A percentile compares a stretch with the other conserved stretches of the same genome.
Evolutionary conservation across 768 basidiomycete species (phyloP).

Genomic region (Boletus vermiculosoides): DNA sequence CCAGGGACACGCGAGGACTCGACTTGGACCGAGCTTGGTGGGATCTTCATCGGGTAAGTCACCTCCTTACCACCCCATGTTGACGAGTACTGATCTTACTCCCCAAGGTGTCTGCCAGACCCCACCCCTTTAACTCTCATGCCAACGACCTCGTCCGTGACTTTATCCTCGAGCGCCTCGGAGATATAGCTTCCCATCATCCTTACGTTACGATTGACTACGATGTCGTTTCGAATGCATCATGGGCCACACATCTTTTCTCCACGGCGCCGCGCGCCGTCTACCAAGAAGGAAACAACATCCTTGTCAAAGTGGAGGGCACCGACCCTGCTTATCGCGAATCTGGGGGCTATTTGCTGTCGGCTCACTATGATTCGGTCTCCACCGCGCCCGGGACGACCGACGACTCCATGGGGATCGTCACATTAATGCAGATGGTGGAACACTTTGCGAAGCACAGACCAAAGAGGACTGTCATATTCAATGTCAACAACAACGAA

Average conservation of each 20-base stretch:
- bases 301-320: conserved; percentile 64
- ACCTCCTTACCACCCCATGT: neutral
- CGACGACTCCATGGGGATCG: conserved; percentile 76
- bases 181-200: conserved; percentile 42
- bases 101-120: conserved; percentile 58
- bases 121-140: conserved; percentile 78
- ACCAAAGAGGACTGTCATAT: conserved; percentile 62
- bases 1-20: conserved; percentile 43
- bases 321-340: conserved; percentile 35
- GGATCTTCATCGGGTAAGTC: conserved; percentile 54
- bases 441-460: conserved; percentile 50
- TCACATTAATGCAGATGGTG: conserved; percentile 63
- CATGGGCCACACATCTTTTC: conserved; percentile 36
- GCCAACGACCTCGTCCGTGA: conserved; percentile 66
- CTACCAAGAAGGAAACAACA: conserved; percentile 70
- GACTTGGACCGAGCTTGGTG: conserved; percentile 53
- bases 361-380: conserved; percentile 82
- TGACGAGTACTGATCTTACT: neutral
- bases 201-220: conserved; percentile 50
- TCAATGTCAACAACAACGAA: conserved; percentile 87
- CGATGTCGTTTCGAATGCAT: conserved; percentile 50
- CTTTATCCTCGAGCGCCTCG: conserved; percentile 57
- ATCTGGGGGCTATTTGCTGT: conserved; percentile 60
- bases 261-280: conserved; percentile 22
- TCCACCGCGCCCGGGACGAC: conserved; percentile 73